phyloP scores from a whole-genome alignment of 2,329 filamentous ascomycete genomes.

The Phialocephala sp. region DNA sequence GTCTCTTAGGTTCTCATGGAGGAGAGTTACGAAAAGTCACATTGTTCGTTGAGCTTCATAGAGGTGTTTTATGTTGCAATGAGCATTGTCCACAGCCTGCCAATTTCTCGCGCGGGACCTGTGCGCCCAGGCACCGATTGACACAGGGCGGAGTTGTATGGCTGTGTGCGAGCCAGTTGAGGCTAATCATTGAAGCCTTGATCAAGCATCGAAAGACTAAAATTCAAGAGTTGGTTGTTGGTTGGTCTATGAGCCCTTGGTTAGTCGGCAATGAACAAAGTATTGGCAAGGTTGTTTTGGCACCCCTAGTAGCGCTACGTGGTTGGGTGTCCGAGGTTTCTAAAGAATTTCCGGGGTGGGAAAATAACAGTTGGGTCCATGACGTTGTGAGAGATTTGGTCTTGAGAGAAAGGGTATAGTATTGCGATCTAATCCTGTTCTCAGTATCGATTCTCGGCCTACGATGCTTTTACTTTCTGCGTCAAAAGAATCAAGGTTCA shows the following conservation, averaged over 20 bases:
- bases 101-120: not conserved
- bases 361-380: not conserved
- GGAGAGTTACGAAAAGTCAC: slow-evolving; percentile 4
- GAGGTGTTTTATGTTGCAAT: not conserved
- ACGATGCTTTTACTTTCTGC: not conserved
- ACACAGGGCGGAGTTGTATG: not conserved
- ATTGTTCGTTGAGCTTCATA: not conserved
- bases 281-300: not conserved
- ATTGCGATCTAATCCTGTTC: not conserved
- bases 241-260: not conserved
- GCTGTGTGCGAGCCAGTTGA: not conserved
- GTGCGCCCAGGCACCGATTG: not conserved
- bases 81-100: not conserved
- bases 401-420: not conserved
- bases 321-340: not conserved
- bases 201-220: not conserved
- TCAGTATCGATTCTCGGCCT: not conserved
- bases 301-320: not conserved
- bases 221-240: not conserved
- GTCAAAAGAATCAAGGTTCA: no score
- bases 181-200: not conserved
- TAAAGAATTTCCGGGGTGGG: not conserved
- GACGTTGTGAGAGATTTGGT: not conserved
- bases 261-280: not conserved
- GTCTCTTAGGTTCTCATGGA: slow-evolving; percentile 3